Base-by-base conservation (phyloP, 768 basidiomycete species). In the Leccinum variicolor region DNA sequence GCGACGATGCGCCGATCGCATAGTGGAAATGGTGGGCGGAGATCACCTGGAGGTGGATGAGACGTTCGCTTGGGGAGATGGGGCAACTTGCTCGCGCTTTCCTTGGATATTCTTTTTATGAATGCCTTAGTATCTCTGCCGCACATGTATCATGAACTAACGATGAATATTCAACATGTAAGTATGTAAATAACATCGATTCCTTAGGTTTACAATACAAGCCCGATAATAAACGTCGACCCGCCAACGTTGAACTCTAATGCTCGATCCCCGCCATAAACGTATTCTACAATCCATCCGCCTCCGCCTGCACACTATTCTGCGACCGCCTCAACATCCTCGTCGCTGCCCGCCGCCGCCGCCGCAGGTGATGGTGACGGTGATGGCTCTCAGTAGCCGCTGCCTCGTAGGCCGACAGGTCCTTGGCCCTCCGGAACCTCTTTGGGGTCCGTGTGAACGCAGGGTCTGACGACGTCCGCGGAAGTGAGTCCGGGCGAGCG, bases 391-490 rank as follows among this genome's bases (percentile, higher is more conserved):
- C 66, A 14, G 78, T 79, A 4, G 80, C 78, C 1, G 71, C 77
- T 6, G 77, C 76, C 56, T 88, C 79, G 60, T 85, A 84, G 7
- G 74, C 71, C 8, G 80, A 81, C 13, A 84, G 63, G 43, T 83
- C 81, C 64, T 81, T 84, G 33, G 78, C 76, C 64, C 75, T 82
- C 14, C 86, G 79, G 54, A 82, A 77, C 9, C 87, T 83, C 66
- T 88, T 89, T 1, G 86, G 84, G 58, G 55, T 54, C n/a, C 67
- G 65, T 6, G 19, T n/a, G 4, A 15, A 53, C 53, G 55, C 48
- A 34, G n/a, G 8, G 10, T 62, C 59, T 2, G 21, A 19, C 3
- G 45, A 51, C 21, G 11, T 48, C 21, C 14, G 19, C 60, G 10
- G 50, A 10, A 4, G 21, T 57, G 2, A 55, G 52, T 6, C 25